A percentile compares a stretch with the other conserved stretches of the same genome.
Evolutionary conservation across 176 grass and related monocot species (phyloP).

Genomic region (Oryza rufipogon): DNA sequence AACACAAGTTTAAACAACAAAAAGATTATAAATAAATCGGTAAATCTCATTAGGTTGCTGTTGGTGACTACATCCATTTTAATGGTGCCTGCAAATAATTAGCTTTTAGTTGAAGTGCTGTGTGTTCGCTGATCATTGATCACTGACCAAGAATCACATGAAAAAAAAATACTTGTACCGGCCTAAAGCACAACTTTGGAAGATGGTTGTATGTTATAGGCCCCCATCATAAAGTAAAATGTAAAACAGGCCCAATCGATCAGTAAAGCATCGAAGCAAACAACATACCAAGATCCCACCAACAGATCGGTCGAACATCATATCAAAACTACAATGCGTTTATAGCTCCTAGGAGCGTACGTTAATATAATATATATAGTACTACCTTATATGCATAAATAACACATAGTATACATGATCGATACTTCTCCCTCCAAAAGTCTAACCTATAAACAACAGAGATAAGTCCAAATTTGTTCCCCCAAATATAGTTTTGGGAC

Average conservation of each 20-base stretch:
- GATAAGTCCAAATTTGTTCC: too few species aligned
- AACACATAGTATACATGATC: not conserved
- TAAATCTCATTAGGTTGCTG: too few species aligned
- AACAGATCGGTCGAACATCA: slow-evolving; percentile 31
- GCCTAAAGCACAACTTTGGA: not conserved
- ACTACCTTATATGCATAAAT: not conserved
- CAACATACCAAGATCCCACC: slow-evolving; percentile 21
- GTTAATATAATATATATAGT: not conserved
- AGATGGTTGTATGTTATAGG: not conserved
- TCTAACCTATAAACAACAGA: not conserved
- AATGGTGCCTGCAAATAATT: not conserved
- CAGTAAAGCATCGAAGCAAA: slow-evolving; percentile 38
- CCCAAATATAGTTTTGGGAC: too few species aligned
- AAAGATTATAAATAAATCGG: too few species aligned
- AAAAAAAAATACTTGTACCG: not conserved
- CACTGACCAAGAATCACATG: not conserved
- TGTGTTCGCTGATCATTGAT: not conserved
- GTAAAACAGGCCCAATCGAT: not conserved
- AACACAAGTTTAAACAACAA: too few species aligned
- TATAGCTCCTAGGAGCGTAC: not conserved
- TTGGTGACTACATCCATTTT: not conserved
- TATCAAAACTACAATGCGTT: slow-evolving; percentile 10
- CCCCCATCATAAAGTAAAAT: slow-evolving; percentile 11
- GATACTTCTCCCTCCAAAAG: not conserved
- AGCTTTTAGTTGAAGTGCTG: slow-evolving; percentile 1